These are phyloP conservation scores for Aphanomyces cochlioides DNA, from an alignment of 352 stramenopile genomes.

Conservation along the genomic window DNA sequence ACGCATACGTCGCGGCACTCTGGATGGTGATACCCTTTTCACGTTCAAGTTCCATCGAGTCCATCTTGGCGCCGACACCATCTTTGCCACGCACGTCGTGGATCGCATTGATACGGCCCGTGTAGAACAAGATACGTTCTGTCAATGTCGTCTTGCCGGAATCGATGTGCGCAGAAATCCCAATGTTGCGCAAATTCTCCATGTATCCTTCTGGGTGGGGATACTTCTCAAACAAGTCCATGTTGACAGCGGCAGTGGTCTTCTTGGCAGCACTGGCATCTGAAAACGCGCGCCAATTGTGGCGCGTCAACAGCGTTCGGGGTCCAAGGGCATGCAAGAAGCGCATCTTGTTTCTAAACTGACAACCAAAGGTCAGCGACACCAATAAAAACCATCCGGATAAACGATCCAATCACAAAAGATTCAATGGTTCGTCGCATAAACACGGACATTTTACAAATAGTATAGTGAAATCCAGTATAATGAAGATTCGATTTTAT, in stretches of 20 bases:
- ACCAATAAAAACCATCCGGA: conserved; percentile 23
- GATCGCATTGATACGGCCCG: conserved; percentile 95
- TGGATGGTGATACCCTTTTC: conserved; percentile 99
- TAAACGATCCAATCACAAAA: conserved; percentile 4
- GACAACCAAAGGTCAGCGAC: neutral
- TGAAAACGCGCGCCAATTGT: conserved; percentile 18
- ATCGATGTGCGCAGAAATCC: conserved; percentile 96
- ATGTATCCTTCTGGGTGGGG: conserved; percentile 65
- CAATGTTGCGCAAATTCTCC: conserved; percentile 90
- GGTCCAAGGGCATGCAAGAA: conserved; percentile 21
- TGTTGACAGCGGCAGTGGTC: conserved; percentile 3
- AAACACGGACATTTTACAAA: no score
- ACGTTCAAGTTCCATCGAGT: conserved; percentile 99
- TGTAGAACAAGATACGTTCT: conserved; percentile 99
- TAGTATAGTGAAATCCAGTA: no score
- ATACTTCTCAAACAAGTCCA: conserved; percentile 28
- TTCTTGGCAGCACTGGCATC: conserved; percentile 5
- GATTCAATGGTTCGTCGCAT: no score
- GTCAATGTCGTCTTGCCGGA: conserved; percentile 99
- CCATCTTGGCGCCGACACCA: conserved; percentile 98
- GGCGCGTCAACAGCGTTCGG: conserved; percentile 20
- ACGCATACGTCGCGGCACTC: conserved; percentile 96
- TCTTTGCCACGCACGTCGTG: conserved; percentile 97
- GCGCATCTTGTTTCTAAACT: conserved; percentile 8
- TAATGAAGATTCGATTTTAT: no score